phyloP scores from a whole-genome alignment of 2,329 filamentous ascomycete genomes.

The Paecilomyces sp. region DNA sequence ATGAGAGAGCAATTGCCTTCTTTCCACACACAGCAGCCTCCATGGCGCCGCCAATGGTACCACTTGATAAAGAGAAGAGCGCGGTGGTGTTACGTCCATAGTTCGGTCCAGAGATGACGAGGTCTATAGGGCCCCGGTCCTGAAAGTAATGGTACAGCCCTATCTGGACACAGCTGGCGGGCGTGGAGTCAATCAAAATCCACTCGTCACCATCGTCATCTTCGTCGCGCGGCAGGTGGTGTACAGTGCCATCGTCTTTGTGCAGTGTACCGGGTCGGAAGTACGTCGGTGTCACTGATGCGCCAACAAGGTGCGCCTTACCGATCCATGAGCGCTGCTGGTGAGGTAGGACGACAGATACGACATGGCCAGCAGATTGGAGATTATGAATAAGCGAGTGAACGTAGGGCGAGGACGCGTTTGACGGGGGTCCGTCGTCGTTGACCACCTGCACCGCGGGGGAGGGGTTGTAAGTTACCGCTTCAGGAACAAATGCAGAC shows the following conservation, averaged over 20 bases:
- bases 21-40: conserved; percentile 66
- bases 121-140: conserved; percentile 63
- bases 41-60: conserved; percentile 69
- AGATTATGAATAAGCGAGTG: conserved; percentile 66
- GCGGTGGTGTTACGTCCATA: conserved; percentile 78
- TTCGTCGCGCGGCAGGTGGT: conserved; percentile 57
- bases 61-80: conserved; percentile 69
- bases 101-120: conserved; percentile 74
- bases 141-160: conserved; percentile 73
- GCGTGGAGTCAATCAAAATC: conserved; percentile 74
- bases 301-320: conserved; percentile 92
- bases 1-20: conserved; percentile 74
- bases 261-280: conserved; percentile 62
- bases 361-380: conserved; percentile 69
- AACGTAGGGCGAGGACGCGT: conserved; percentile 72
- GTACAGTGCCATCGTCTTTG: conserved; percentile 60
- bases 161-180: conserved; percentile 74
- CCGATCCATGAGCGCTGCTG: conserved; percentile 96
- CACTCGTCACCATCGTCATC: conserved; percentile 61
- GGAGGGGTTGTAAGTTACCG: conserved; percentile 3
- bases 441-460: conserved; percentile 45
- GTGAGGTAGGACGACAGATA: conserved; percentile 86
- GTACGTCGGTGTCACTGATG: conserved; percentile 76
- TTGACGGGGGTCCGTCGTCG: conserved; percentile 74
- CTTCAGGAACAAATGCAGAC: background rate